Evolutionary conservation across 495 filamentous ascomycete species (phyloP), one percentile per base, ranked within the genome.

Genomic region (Penicillium ucsense): DNA sequence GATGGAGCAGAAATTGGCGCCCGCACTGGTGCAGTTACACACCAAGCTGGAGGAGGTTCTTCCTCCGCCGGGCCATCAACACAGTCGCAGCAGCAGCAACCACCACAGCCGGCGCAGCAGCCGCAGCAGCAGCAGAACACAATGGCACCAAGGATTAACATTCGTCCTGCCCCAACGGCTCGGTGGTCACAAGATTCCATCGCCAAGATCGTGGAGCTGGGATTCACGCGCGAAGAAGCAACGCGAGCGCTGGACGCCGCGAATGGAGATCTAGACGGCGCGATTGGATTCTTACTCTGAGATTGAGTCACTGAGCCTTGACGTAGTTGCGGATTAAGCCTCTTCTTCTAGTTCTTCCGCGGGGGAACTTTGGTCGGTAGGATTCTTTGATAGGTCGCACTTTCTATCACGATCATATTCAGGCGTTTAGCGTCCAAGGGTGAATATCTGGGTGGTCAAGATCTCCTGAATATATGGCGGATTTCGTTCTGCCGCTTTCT

Each of bases 1-100:
- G 86, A 81, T 41, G 91, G 92, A 1, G 89, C 86, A 2, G 85
- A 84, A 40, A 85, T 95, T 52, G 89, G 90, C 43, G 84, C 80
- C 32, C 77, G 82, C 38, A 84, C 88, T n/a, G 92, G 92, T 10
- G 86, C 86, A 10, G 82, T 96, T 27, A 80, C 80, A 9, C 77
- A 76, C 35, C 78, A 80, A 42, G 75, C 74, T 6, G 71, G 67
- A 32, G 52, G 50, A 32, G 52, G 50, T 45, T 34, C 38, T 45
- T 46, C 38, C 31, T 56, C 45, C 45, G 60, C 56, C 38, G 49
- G 53, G 35, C 62, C 56, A 43, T 59, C 35, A 7, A 48, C 12
- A 43, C 48, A 6, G 7, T 42, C 8, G 38, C 31, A n/a, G 27
- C 53, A 47, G 37, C 35, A 36, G 10, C 38, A 41, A 43, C 58